These are phyloP conservation scores for Ophiosphaerella narmari DNA, from an alignment of 2,329 filamentous ascomycete genomes.

Conservation along the genomic window DNA sequence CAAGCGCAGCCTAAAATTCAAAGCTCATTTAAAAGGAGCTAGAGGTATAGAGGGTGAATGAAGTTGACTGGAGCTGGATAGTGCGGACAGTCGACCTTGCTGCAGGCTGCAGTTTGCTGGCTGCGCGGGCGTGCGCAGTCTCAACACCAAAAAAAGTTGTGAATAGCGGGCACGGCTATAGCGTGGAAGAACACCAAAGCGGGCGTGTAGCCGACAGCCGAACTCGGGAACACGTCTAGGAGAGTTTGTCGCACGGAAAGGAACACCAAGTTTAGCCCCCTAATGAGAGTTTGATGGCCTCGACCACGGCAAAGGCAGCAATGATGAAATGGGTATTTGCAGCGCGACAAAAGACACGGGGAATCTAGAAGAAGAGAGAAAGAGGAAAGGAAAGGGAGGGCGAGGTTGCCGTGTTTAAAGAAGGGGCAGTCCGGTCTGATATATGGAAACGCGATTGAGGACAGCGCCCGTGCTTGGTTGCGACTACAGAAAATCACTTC, in stretches of 20 bases:
- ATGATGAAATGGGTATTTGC: constrained; percentile 31
- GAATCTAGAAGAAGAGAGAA: constrained; percentile 26
- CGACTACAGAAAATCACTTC: constrained; percentile 40
- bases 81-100: constrained; percentile 6
- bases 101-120: constrained; percentile 17
- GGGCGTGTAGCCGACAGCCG: constrained; percentile 28
- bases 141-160: constrained; percentile 40
- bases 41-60: neutral
- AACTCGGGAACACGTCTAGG: constrained; percentile 21
- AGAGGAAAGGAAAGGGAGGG: constrained; percentile 19
- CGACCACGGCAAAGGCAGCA: constrained; percentile 18
- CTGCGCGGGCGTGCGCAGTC: constrained; percentile 22
- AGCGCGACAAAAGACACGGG: constrained; percentile 19
- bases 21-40: neutral
- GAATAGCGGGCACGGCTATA: constrained; percentile 30
- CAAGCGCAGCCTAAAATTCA: constrained; percentile 7
- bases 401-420: constrained; percentile 25
- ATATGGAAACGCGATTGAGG: constrained; percentile 41
- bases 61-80: constrained; percentile 1
- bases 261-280: constrained; percentile 33
- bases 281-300: constrained; percentile 35
- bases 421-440: constrained; percentile 24
- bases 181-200: constrained; percentile 41
- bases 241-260: constrained; percentile 29
- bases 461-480: constrained; percentile 42